Evolutionary conservation across 2,329 filamentous ascomycete species (phyloP).

Genomic region (Epichloe festucae): DNA sequence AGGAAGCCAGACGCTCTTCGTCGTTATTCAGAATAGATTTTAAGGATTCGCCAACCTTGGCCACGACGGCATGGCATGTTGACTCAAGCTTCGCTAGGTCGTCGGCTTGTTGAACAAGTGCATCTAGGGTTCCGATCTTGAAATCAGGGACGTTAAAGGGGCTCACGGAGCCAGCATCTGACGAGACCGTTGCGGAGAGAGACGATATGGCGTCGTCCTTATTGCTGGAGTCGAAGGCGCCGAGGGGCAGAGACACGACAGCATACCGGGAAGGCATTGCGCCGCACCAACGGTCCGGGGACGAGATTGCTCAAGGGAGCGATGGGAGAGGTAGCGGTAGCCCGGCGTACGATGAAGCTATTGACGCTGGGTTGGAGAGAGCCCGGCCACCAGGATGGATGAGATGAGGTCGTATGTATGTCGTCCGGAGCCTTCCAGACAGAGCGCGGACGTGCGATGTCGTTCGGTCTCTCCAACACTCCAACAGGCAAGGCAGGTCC

Average conservation of each 20-base stretch:
- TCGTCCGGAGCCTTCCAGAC: background rate
- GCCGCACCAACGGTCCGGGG: background rate
- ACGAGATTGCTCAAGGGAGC: background rate
- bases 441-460: background rate
- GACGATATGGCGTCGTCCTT: slow-evolving; percentile 69
- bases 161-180: slow-evolving; percentile 62
- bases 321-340: background rate
- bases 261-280: slow-evolving; percentile 56
- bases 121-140: slow-evolving; percentile 95
- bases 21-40: slow-evolving; percentile 72
- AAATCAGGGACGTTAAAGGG: slow-evolving; percentile 82
- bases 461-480: background rate
- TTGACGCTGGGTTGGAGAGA: background rate
- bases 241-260: slow-evolving; percentile 79
- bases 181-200: slow-evolving; percentile 56
- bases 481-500: background rate
- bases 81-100: slow-evolving; percentile 80
- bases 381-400: background rate
- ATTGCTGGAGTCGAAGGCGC: slow-evolving; percentile 70
- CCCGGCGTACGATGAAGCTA: background rate
- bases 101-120: slow-evolving; percentile 89
- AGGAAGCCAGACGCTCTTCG: slow-evolving; percentile 67
- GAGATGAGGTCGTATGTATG: background rate
- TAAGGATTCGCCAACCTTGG: slow-evolving; percentile 79
- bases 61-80: slow-evolving; percentile 67